phyloP scores from a whole-genome alignment of 768 basidiomycete genomes.

The Hemileccinum rubropunctum region DNA sequence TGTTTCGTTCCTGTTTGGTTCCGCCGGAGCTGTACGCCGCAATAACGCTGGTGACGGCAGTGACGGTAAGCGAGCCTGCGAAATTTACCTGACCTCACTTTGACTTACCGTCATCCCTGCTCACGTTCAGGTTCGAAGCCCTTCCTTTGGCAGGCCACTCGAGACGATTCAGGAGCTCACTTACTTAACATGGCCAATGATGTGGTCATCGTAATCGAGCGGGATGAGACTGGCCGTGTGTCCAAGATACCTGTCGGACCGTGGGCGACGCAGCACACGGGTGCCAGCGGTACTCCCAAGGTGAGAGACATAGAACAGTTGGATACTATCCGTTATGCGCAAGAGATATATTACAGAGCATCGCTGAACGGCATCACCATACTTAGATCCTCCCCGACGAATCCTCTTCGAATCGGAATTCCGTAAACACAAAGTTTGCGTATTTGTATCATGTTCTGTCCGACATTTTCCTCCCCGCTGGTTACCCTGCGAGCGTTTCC shows the following conservation, averaged over 20 bases:
- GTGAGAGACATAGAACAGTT: conserved; percentile 8
- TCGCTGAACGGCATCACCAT: conserved; percentile 3
- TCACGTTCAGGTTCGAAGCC: no score
- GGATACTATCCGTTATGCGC: background rate
- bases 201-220: conserved; percentile 16
- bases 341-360: background rate
- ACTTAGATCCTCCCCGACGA: conserved; percentile 1
- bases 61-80: conserved; percentile 8
- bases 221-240: conserved; percentile 20
- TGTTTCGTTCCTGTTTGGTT: conserved; percentile 4
- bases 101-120: no score
- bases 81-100: background rate
- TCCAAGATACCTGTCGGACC: conserved; percentile 14
- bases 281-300: conserved; percentile 6
- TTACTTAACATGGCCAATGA: background rate
- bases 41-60: no score
- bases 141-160: no score
- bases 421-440: background rate
- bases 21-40: no score
- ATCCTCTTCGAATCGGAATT: background rate
- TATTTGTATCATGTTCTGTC: conserved; percentile 17
- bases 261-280: background rate
- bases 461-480: conserved; percentile 56
- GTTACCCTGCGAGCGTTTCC: conserved; percentile 60
- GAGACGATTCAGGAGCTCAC: no score